A percentile compares a stretch with the other conserved stretches of the same genome.
Conservation (phyloP, 1,284 basidiomycete genomes). For the Leucocoprinus gongylophorus region DNA sequence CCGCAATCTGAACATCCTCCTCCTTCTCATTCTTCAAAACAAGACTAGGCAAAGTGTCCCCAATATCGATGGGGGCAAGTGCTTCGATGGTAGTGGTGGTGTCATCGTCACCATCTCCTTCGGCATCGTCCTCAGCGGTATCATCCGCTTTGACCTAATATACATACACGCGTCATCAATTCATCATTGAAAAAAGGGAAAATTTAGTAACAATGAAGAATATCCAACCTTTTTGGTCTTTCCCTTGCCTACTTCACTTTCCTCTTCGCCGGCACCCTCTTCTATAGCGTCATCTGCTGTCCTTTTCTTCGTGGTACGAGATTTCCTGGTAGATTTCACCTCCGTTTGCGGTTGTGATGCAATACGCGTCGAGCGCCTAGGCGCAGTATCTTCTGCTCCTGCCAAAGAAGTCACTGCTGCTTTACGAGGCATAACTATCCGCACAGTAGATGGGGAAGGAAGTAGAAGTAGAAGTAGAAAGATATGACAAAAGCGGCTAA, state of each 20-base stretch:
- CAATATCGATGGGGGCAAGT: constrained; percentile 53
- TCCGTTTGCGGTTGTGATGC: constrained; percentile 34
- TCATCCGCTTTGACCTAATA: constrained; percentile 25
- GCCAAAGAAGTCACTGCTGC: constrained; percentile 13
- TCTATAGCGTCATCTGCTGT: constrained; percentile 19
- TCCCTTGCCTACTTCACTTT: constrained; percentile 14
- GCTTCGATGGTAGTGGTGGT: constrained; percentile 14
- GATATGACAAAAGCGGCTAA: too few species aligned
- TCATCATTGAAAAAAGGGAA: too few species aligned
- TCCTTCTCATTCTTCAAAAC: constrained; percentile 74
- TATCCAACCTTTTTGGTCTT: constrained; percentile 21
- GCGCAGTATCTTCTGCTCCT: constrained; percentile 20
- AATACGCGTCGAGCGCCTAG: constrained; percentile 43
- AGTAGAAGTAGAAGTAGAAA: too few species aligned
- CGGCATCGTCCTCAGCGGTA: constrained; percentile 19
- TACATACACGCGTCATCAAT: constrained; percentile 1
- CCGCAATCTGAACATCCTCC: constrained; percentile 60
- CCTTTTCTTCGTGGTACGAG: constrained; percentile 33
- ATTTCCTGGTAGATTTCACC: constrained; percentile 18
- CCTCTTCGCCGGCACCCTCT: constrained; percentile 8
- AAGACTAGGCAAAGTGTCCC: constrained; percentile 70
- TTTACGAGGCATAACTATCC: constrained; percentile 22
- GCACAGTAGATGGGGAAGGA: too few species aligned
- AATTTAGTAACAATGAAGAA: background rate
- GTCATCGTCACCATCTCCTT: constrained; percentile 16